Evolutionary conservation across 2,329 filamentous ascomycete species (phyloP).

Genomic region (Akanthomyces lecanii): DNA sequence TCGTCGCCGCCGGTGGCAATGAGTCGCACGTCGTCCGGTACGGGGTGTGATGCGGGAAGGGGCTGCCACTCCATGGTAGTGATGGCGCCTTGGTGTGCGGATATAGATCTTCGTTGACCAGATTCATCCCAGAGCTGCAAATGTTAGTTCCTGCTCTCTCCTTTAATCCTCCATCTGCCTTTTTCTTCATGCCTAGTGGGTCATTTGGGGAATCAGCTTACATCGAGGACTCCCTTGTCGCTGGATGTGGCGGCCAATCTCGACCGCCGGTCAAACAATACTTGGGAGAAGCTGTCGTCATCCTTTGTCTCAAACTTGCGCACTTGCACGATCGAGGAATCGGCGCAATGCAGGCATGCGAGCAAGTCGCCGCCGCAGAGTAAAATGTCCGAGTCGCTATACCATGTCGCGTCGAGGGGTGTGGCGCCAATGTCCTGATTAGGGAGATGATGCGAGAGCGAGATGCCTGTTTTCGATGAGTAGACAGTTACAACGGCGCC

Average conservation of each 20-base stretch:
- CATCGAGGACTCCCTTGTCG: constrained; percentile 56
- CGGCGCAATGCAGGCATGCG: constrained; percentile 43
- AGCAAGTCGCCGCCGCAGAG: constrained; percentile 55
- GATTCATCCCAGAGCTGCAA: constrained; percentile 51
- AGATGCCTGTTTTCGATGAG: constrained; percentile 39
- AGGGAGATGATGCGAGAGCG: constrained; percentile 44
- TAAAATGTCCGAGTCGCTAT: constrained; percentile 53
- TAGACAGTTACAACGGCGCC: constrained; percentile 55
- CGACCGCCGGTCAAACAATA: constrained; percentile 53
- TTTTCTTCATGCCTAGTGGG: not conserved
- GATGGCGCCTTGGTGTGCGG: constrained; percentile 55
- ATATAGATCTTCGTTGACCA: constrained; percentile 52
- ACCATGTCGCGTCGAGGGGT: constrained; percentile 58
- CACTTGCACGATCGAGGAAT: constrained; percentile 41
- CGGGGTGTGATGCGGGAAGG: constrained; percentile 33
- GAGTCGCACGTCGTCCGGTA: constrained; percentile 47
- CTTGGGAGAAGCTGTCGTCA: constrained; percentile 50
- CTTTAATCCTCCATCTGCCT: not conserved
- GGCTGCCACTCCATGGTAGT: constrained; percentile 61
- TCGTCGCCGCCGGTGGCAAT: constrained; percentile 61
- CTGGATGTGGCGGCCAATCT: constrained; percentile 55
- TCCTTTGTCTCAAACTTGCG: constrained; percentile 50
- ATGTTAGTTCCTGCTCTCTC: constrained; percentile 7
- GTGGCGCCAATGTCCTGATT: constrained; percentile 48
- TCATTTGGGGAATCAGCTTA: constrained; percentile 35